These are phyloP conservation scores for Phytophthora pisi DNA, from an alignment of 352 stramenopile genomes.

Conservation along the genomic window DNA sequence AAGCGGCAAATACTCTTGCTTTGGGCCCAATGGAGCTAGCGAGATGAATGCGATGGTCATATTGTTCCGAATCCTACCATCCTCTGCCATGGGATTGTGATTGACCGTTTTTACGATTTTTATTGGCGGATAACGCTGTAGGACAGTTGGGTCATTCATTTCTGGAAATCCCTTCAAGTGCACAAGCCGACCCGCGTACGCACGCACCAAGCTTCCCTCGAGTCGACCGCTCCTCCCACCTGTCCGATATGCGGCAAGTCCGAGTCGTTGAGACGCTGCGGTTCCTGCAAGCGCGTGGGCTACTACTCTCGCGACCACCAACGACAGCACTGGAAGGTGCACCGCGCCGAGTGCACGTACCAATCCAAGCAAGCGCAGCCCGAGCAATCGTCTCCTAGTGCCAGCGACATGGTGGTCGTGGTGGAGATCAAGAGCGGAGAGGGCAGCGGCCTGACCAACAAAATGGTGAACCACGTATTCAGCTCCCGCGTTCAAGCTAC, in stretches of 20 bases:
- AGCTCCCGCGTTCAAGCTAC: conserved; percentile 4
- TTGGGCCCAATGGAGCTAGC: background rate
- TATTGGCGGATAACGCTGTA: background rate
- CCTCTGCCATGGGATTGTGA: background rate
- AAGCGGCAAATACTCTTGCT: background rate
- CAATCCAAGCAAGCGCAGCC: background rate
- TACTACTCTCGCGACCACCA: background rate
- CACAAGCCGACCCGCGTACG: no score
- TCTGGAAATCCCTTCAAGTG: background rate
- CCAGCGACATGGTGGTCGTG: background rate
- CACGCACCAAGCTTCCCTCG: background rate
- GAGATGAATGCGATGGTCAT: background rate
- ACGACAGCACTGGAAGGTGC: background rate
- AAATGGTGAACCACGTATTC: conserved; percentile 23
- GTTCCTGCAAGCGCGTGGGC: background rate
- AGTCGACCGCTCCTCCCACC: background rate
- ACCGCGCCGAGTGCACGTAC: background rate
- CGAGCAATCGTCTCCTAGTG: background rate
- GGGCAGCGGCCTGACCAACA: conserved; percentile 17
- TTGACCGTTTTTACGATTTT: background rate
- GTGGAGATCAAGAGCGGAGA: conserved; percentile 17
- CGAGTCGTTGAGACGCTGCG: background rate
- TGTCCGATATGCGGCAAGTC: background rate
- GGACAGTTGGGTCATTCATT: background rate
- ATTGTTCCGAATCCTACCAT: no score